Evolutionary conservation across 345 rosid genomes (phyloP), one percentile per base, ranked within the genome.

Genomic region (Clausena lansium): DNA sequence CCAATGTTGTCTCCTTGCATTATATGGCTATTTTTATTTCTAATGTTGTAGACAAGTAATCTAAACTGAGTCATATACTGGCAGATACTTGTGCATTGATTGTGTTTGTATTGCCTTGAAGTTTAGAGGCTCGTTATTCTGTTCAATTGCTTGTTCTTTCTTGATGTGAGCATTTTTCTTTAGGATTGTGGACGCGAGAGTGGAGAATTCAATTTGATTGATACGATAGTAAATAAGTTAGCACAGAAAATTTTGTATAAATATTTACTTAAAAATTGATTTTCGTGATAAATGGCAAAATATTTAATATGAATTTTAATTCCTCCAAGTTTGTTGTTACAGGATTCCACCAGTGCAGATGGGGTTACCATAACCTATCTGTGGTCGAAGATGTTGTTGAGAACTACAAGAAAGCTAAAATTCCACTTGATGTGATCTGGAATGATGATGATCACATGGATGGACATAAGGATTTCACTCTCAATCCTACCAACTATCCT

Each of bases 391-490:
- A 96, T 25, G 99, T 96, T 14, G 99, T 96, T 2, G 95, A 84
- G 24, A 94, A 83, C 84, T 96, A 96, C 88, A 74, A 89, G 62
- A 90, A 88, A 82, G 95, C 97, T 5, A 79, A 89, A 78, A 96
- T 96, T 78, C 99, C 98, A 2, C 97, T 92, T 5, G 98, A 96
- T 60, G 98, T 96, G 64, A 94, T 94, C 20, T 94, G 98, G 98
- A 96, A 89, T 55, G 99, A 96, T 67, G 99, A 92, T 76, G 98
- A 96, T 87, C 98, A 96, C 89, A 96, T 94, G 99, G 99, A 96
- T 1, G 88, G 87, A 36, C 86, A 94, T 78, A 97, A 94, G 86
- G 99, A 97, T 81, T 97, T 97, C 86, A 96, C 99, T 24, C 85
- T 96, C 59, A 87, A 87, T 78, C 95, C 93, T 1, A 17, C 30